phyloP scores from a whole-genome alignment of 1,284 basidiomycete genomes.

The Hemileia vastatrix region DNA sequence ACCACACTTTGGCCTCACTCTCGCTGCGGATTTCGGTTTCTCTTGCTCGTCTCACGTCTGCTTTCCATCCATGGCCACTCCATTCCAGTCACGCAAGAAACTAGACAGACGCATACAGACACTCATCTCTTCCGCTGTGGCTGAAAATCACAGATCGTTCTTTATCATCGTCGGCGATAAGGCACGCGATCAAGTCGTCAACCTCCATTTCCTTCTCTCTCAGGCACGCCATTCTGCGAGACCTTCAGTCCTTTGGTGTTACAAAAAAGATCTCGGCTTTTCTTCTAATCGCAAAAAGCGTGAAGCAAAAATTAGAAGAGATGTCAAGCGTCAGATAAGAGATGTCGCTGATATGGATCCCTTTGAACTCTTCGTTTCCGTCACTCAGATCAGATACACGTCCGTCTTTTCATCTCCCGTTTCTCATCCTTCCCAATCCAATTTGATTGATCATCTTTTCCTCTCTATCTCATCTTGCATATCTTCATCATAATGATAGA shows the following conservation, averaged over 20 bases:
- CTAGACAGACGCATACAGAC: conserved; percentile 21
- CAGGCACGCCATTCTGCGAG: conserved; percentile 35
- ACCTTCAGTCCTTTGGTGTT: conserved; percentile 40
- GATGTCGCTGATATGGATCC: conserved; percentile 93
- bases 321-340: conserved; percentile 82
- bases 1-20: too few species aligned
- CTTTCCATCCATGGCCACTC: background rate
- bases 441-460: background rate
- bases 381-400: conserved; percentile 92
- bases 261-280: conserved; percentile 42
- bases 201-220: conserved; percentile 53
- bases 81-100: conserved; percentile 5
- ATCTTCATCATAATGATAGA: conserved; percentile 40
- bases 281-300: conserved; percentile 87
- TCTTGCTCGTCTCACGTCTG: too few species aligned
- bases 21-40: too few species aligned
- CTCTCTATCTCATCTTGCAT: background rate
- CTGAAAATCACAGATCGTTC: conserved; percentile 75
- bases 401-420: too few species aligned
- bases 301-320: conserved; percentile 86
- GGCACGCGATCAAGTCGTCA: conserved; percentile 89
- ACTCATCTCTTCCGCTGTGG: conserved; percentile 24
- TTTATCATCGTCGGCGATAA: conserved; percentile 95
- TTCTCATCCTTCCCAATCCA: background rate
- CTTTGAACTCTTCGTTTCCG: conserved; percentile 95